Conservation (phyloP, 2,329 filamentous ascomycete genomes). For the Penicillium polonicum region DNA sequence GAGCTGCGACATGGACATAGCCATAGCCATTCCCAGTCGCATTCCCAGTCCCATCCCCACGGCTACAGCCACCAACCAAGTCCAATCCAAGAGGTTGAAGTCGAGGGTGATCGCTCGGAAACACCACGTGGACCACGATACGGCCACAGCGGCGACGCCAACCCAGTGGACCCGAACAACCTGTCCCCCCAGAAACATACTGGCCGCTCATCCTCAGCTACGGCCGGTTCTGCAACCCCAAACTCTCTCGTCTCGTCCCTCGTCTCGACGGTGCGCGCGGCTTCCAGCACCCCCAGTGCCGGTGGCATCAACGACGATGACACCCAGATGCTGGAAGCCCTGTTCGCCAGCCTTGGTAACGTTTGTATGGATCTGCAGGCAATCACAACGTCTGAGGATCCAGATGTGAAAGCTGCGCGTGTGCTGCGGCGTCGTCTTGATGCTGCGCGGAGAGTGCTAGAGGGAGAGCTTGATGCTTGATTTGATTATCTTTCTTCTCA, state of each 20-base stretch:
- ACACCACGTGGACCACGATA: conserved; percentile 26
- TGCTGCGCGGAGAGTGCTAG: conserved; percentile 68
- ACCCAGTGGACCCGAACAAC: conserved; percentile 10
- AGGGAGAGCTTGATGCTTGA: conserved; percentile 59
- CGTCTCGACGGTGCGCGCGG: conserved; percentile 41
- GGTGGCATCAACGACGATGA: conserved; percentile 52
- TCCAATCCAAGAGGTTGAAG: conserved; percentile 18
- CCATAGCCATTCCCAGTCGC: conserved; percentile 20
- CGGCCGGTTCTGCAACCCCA: conserved; percentile 32
- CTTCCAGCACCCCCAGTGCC: conserved; percentile 26
- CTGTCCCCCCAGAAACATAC: conserved; percentile 29
- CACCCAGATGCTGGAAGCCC: conserved; percentile 55
- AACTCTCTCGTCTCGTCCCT: conserved; percentile 36
- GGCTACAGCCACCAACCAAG: conserved; percentile 17
- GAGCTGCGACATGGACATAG: conserved; percentile 28
- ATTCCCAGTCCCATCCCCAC: conserved; percentile 9
- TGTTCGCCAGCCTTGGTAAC: conserved; percentile 51
- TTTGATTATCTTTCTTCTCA: conserved; percentile 1
- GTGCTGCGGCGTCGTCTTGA: conserved; percentile 71
- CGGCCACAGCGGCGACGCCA: neutral
- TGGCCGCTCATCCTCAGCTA: conserved; percentile 28
- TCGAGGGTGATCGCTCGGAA: conserved; percentile 17
- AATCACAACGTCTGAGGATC: conserved; percentile 52
- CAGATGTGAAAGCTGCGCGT: conserved; percentile 55
- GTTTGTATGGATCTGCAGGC: conserved; percentile 53